A percentile compares a stretch with the other conserved stretches of the same genome.
These are phyloP conservation scores for Wickerhamomyces tratensis DNA, from an alignment of 805 yeast species.

Conservation along the genomic window DNA sequence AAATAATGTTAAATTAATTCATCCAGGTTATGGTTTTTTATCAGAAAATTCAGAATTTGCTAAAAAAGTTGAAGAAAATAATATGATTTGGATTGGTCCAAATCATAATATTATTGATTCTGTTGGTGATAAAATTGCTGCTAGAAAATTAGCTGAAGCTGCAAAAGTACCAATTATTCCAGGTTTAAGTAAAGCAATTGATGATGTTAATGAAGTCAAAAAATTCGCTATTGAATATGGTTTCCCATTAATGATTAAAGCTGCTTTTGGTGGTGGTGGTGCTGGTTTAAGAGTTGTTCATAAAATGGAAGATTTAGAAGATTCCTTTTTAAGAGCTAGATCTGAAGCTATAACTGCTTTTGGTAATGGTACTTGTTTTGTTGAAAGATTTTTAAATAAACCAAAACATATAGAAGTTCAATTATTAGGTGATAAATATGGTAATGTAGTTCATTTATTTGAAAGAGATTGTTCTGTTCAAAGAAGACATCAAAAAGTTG, in stretches of 20 bases:
- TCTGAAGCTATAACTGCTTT: constrained; percentile 94
- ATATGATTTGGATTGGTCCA: constrained; percentile 96
- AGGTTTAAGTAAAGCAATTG: constrained; percentile 97
- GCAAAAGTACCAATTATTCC: constrained; percentile 92
- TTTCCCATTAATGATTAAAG: constrained; percentile 93
- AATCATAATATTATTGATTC: constrained; percentile 78
- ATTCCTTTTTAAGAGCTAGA: constrained; percentile 88
- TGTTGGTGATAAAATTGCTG: constrained; percentile 95
- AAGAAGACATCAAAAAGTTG: constrained; percentile 98
- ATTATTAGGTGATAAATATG: constrained; percentile 85
- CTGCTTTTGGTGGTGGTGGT: constrained; percentile 99
- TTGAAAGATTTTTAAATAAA: constrained; percentile 87
- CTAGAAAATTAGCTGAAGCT: constrained; percentile 74
- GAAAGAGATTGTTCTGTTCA: constrained; percentile 99
- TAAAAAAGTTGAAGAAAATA: constrained; percentile 77
- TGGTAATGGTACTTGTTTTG: constrained; percentile 97
- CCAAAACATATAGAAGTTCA: constrained; percentile 99
- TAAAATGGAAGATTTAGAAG: constrained; percentile 88
- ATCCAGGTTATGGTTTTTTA: constrained; percentile 88
- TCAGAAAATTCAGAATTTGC: constrained; percentile 94
- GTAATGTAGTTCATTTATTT: constrained; percentile 90
- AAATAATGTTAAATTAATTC: constrained; percentile 77
- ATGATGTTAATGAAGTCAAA: constrained; percentile 63
- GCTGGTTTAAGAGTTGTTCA: constrained; percentile 99
- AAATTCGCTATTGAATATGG: constrained; percentile 80